Base-by-base conservation (phyloP, 139 green algal genomes). In the Chlamydomonas sp. region DNA sequence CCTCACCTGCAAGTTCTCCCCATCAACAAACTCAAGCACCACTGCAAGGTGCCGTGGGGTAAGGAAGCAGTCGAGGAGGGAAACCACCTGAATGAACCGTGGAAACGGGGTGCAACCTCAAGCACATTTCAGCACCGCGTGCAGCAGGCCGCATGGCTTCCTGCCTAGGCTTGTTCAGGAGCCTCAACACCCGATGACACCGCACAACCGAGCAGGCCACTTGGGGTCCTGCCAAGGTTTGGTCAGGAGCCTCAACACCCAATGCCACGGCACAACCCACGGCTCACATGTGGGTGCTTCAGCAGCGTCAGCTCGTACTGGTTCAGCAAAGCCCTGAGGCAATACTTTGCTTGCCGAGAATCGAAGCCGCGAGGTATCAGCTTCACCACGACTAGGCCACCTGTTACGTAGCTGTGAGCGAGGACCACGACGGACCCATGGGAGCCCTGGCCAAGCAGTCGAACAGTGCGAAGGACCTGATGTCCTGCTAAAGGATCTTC, bases 201-300 rank as follows among this genome's bases (percentile, higher is more conserved):
- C 17, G 17, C 72, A 49, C 72, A 49, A 6, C 77, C 10, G 10
- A 14, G 12, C 9, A 71, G 12, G 66, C 10, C 66, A 49, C 66
- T 71, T 71, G 12, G 10, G 10, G 10, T 71, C 10, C 10, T 71
- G 66, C 12, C 66, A 71, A 71, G 12, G 12, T 71, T 10, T 18
- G 94, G 88, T 98, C 97, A 31, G 96, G 95, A 88, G 99, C 98
- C 79, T 97, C 94, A 0, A 99, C 94, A 49, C 31, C 31, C 31
- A 49, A n/a, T n/a, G n/a, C n/a, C n/a, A n/a, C n/a, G n/a, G n/a
- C n/a, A n/a, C n/a, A n/a, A n/a, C n/a, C n/a, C n/a, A n/a, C n/a
- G n/a, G n/a, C n/a, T n/a, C 49, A 99, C 97, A 92, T 99, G 98
- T 14, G 98, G 98, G 84, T 99, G 93, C 15, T 87, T 89, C n/a